A percentile compares a stretch with the other conserved stretches of the same genome.
Conservation (phyloP, 2,329 filamentous ascomycete genomes). For the Neonectria magnoliae region DNA sequence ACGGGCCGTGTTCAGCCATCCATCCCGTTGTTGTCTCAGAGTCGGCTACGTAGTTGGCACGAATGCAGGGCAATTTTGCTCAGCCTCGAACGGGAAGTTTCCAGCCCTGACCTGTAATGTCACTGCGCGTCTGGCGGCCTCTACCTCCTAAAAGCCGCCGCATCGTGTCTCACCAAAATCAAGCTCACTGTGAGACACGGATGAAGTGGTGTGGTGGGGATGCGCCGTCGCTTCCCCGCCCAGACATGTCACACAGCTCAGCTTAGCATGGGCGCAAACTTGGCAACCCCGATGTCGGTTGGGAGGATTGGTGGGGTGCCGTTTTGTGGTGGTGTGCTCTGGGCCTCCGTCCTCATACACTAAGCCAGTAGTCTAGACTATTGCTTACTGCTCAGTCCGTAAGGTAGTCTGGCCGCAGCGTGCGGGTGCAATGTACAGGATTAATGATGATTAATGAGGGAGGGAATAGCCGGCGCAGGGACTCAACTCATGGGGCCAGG, state of each 20-base stretch:
- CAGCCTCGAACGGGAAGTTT: neutral
- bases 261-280: neutral
- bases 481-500: too few relatives aligned
- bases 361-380: neutral
- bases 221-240: neutral
- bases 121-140: neutral
- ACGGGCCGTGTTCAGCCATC: neutral
- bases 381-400: neutral
- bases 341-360: neutral
- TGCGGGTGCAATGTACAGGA: neutral
- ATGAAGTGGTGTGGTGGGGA: conserved; percentile 1
- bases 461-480: neutral
- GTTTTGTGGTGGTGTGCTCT: neutral
- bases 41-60: too few relatives aligned
- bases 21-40: too few relatives aligned
- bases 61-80: neutral
- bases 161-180: neutral
- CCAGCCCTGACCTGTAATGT: neutral
- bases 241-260: conserved; percentile 5
- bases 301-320: neutral
- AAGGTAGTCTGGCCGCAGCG: neutral
- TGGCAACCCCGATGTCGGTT: neutral
- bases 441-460: neutral
- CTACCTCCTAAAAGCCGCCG: neutral
- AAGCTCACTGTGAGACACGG: neutral